A percentile compares a stretch with the other conserved stretches of the same genome.
Conservation (phyloP, 352 stramenopile genomes). For the Pythium sukuiense region DNA sequence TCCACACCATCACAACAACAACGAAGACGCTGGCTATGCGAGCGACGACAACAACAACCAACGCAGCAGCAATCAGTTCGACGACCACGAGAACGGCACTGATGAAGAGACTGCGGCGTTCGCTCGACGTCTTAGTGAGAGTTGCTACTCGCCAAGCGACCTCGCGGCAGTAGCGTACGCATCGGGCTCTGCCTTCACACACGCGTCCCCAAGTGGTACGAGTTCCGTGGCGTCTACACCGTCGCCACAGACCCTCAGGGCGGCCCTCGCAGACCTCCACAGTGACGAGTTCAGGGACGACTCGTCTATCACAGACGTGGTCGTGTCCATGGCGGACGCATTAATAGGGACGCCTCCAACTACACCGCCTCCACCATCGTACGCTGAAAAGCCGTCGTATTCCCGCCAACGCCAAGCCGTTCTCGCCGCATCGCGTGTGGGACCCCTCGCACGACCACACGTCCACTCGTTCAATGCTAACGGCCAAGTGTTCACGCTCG, state of each 20-base stretch:
- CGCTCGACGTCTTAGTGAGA: slow-evolving; percentile 26
- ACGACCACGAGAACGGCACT: slow-evolving; percentile 31
- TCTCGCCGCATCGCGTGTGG: slow-evolving; percentile 9
- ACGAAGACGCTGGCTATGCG: slow-evolving; percentile 17
- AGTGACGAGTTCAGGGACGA: not conserved
- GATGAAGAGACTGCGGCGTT: slow-evolving; percentile 4
- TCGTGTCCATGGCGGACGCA: not conserved
- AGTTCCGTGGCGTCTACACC: slow-evolving; percentile 18
- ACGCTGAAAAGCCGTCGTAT: not conserved
- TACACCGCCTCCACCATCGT: not conserved
- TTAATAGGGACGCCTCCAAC: not conserved
- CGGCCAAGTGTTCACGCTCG: slow-evolving; percentile 84
- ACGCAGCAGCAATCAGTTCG: slow-evolving; percentile 34
- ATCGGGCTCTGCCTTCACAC: not conserved
- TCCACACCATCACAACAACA: slow-evolving; percentile 15
- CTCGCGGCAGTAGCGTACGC: not conserved
- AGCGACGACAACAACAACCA: slow-evolving; percentile 36
- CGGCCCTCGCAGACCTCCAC: not conserved
- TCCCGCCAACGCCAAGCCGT: slow-evolving; percentile 4
- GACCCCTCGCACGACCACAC: slow-evolving; percentile 34
- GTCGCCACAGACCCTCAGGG: not conserved
- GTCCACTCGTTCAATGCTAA: slow-evolving; percentile 76
- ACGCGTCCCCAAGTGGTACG: not conserved
- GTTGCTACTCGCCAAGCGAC: not conserved
- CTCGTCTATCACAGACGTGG: not conserved